phyloP scores from a whole-genome alignment of 768 basidiomycete species.

The Hypholoma fasciculare region DNA sequence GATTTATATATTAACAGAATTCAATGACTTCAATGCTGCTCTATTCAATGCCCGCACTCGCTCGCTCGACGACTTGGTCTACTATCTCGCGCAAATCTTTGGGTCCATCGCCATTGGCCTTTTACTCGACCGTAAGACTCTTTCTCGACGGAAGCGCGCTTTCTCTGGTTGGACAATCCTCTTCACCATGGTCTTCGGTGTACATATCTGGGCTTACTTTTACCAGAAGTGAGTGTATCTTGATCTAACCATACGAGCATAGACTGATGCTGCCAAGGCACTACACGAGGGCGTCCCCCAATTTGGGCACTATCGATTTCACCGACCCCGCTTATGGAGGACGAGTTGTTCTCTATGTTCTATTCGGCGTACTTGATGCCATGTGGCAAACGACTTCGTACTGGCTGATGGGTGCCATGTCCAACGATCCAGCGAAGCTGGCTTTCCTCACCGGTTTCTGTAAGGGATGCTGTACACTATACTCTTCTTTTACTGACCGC shows the following conservation, averaged over 20 bases:
- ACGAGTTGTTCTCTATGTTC: conserved; percentile 62
- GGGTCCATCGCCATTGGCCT: conserved; percentile 73
- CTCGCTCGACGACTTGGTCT: conserved; percentile 73
- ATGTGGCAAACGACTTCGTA: conserved; percentile 87
- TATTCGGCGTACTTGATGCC: conserved; percentile 74
- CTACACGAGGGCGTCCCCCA: conserved; percentile 56
- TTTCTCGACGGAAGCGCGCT: conserved; percentile 68
- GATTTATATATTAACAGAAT: conserved; percentile 45
- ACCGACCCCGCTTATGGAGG: conserved; percentile 52
- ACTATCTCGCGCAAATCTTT: conserved; percentile 78
- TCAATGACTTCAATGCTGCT: conserved; percentile 76
- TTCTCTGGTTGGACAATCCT: conserved; percentile 71
- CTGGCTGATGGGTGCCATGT: conserved; percentile 86
- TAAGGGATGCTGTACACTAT: conserved; percentile 34
- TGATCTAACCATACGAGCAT: neutral
- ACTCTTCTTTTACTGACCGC: neutral
- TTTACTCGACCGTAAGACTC: conserved; percentile 56
- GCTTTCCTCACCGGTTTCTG: conserved; percentile 83
- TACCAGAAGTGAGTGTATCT: conserved; percentile 60
- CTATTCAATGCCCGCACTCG: conserved; percentile 81
- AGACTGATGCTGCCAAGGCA: conserved; percentile 23
- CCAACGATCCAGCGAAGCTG: conserved; percentile 77
- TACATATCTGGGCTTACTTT: conserved; percentile 76
- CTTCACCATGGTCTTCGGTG: conserved; percentile 60
- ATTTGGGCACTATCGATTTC: conserved; percentile 57